phyloP scores from a whole-genome alignment of 768 basidiomycete genomes.

The Auriculariales sp. region DNA sequence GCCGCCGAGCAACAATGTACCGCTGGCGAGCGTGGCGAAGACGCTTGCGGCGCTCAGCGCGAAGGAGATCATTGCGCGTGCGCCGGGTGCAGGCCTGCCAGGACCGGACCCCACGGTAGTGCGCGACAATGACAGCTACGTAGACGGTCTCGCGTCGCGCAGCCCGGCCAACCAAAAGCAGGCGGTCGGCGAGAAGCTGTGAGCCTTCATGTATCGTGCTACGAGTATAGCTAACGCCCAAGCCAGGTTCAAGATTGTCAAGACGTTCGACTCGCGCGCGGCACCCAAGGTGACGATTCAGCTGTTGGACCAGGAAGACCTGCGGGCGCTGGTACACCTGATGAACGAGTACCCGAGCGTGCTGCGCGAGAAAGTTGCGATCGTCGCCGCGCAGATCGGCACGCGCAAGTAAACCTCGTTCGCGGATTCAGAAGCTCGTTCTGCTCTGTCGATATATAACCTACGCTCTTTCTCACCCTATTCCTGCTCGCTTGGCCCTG shows the following conservation, averaged over 20 bases:
- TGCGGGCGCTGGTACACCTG: slow-evolving; percentile 68
- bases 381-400: not conserved
- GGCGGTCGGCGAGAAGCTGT: slow-evolving; percentile 66
- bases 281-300: slow-evolving; percentile 77
- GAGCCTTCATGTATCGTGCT: slow-evolving; percentile 17
- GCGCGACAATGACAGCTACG: slow-evolving; percentile 57
- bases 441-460: no score
- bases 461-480: no score
- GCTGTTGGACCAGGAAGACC: slow-evolving; percentile 73
- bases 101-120: slow-evolving; percentile 59
- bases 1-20: slow-evolving; percentile 9
- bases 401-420: no score
- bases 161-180: slow-evolving; percentile 57
- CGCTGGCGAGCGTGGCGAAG: slow-evolving; percentile 48
- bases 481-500: no score
- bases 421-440: no score
- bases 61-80: slow-evolving; percentile 55
- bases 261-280: slow-evolving; percentile 31
- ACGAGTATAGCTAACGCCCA: no score
- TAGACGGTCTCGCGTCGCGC: slow-evolving; percentile 45
- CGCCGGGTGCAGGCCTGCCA: slow-evolving; percentile 37
- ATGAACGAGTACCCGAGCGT: slow-evolving; percentile 77
- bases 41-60: slow-evolving; percentile 64
- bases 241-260: slow-evolving; percentile 41
- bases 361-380: slow-evolving; percentile 54